Evolutionary conservation across 2,329 filamentous ascomycete genomes (phyloP), one percentile per base, ranked within the genome.

Genomic region (Paraphaeosphaeria sporulosa): DNA sequence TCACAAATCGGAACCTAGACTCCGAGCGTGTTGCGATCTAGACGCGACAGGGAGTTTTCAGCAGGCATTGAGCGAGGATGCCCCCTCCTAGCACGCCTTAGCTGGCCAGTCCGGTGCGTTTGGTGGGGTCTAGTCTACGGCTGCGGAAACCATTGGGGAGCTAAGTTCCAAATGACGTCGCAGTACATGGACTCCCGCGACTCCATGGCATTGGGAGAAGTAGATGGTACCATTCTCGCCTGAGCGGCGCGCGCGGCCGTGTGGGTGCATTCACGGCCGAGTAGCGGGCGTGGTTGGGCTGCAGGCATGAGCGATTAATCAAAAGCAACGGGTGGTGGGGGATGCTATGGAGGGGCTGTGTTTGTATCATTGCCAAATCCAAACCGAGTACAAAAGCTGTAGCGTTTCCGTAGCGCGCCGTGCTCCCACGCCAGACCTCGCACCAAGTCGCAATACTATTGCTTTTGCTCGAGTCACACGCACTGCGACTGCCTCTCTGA

Each of bases 291-390:
- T 21, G 51, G 60, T 68, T 64, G 67, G 67, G 67, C 67, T 56
- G 64, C 61, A 58, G 40, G 48, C 55, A 62, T 72, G 71, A 61
- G 71, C 64, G 61, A 73, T 72, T 71, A 73, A 72, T 72, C 58
- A 49, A 55, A 27, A 49, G 36, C 32, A 47, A 38, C 19, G 23
- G 38, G 57, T 56, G 57, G 58, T 47, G 55, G 53, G 63, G 58
- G 38, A 50, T 64, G 59, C 25, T 23, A 42, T 55, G 60, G 30
- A 50, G 62, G 57, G 21, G n/a, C 38, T 23, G 36, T 42, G 64
- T 57, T 42, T 19, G 52, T 47, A 47, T 46, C 25, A 6, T 4
- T 27, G 6, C 6, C 25, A 4, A 6, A 27, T 6, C 32, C 48
- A 23, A 25, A 51, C 48, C 25, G 17, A 10, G 32, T 42, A 58